A percentile compares a stretch with the other conserved stretches of the same genome.
These are phyloP conservation scores for Kodamaea fukazawae DNA, from an alignment of 805 yeast genomes.

Conservation along the genomic window DNA sequence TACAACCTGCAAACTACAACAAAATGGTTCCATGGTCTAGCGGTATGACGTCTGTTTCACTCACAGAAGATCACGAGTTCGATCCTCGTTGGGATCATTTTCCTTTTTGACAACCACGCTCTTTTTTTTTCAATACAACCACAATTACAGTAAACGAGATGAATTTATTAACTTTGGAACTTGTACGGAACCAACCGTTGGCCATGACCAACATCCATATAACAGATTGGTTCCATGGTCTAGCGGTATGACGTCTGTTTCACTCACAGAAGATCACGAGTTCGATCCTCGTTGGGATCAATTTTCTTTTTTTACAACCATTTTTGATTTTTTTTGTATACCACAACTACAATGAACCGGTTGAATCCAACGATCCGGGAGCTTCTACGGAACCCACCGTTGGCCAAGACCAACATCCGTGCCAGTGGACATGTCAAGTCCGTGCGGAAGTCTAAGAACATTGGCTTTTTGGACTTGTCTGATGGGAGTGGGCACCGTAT, in stretches of 20 bases:
- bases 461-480: slow-evolving; percentile 73
- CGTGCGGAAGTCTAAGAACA: slow-evolving; percentile 67
- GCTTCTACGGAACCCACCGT: slow-evolving; percentile 30
- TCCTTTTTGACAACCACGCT: not conserved
- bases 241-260: slow-evolving; percentile 21
- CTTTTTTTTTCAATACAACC: not conserved
- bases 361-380: slow-evolving; percentile 13
- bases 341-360: not conserved
- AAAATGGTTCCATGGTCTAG: slow-evolving; percentile 18
- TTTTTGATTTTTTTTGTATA: not conserved
- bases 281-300: slow-evolving; percentile 22
- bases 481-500: slow-evolving; percentile 69
- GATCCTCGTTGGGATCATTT: slow-evolving; percentile 19
- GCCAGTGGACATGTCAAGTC: slow-evolving; percentile 69
- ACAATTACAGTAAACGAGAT: not conserved
- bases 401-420: slow-evolving; percentile 32
- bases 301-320: slow-evolving; percentile 1
- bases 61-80: slow-evolving; percentile 21
- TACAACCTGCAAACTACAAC: too few species aligned
- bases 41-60: slow-evolving; percentile 22
- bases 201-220: slow-evolving; percentile 30
- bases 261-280: slow-evolving; percentile 21
- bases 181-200: slow-evolving; percentile 30
- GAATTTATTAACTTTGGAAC: slow-evolving; percentile 12
- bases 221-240: slow-evolving; percentile 16